Conservation (phyloP, 495 filamentous ascomycete species). For the Penicillium atrosanguineum region DNA sequence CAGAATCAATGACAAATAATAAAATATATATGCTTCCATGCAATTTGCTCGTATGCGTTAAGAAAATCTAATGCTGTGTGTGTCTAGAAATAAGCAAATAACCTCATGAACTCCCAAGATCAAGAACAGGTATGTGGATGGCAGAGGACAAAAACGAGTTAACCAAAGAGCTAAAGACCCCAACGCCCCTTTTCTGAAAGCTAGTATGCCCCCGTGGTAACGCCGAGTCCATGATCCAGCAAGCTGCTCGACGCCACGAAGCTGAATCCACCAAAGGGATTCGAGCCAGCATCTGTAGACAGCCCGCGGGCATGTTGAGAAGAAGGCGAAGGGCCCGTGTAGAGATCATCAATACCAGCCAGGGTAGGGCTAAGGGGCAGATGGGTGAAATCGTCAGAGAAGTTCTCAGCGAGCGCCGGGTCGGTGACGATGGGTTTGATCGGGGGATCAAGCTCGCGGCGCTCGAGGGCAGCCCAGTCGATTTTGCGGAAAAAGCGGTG, state of each 20-base stretch:
- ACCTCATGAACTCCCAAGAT: neutral
- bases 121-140: neutral
- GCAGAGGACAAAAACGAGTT: neutral
- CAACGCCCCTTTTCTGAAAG: neutral
- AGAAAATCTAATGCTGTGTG: neutral
- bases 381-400: slow-evolving; percentile 81
- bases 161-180: neutral
- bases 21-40: neutral
- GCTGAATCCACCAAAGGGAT: slow-evolving; percentile 93
- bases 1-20: slow-evolving; percentile 9
- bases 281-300: slow-evolving; percentile 44
- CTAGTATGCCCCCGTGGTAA: slow-evolving; percentile 29
- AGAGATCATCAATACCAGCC: slow-evolving; percentile 36
- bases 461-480: slow-evolving; percentile 81
- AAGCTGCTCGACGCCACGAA: slow-evolving; percentile 89
- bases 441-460: slow-evolving; percentile 75
- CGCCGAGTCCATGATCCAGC: slow-evolving; percentile 56
- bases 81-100: neutral
- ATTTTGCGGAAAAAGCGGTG: slow-evolving; percentile 97
- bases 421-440: slow-evolving; percentile 92
- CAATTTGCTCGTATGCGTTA: neutral
- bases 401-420: slow-evolving; percentile 94
- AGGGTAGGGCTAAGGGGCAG: slow-evolving; percentile 74
- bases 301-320: slow-evolving; percentile 12
- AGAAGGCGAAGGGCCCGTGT: slow-evolving; percentile 17